Evolutionary conservation across 768 basidiomycete genomes (phyloP).

Genomic region (Phallus indusiatus): DNA sequence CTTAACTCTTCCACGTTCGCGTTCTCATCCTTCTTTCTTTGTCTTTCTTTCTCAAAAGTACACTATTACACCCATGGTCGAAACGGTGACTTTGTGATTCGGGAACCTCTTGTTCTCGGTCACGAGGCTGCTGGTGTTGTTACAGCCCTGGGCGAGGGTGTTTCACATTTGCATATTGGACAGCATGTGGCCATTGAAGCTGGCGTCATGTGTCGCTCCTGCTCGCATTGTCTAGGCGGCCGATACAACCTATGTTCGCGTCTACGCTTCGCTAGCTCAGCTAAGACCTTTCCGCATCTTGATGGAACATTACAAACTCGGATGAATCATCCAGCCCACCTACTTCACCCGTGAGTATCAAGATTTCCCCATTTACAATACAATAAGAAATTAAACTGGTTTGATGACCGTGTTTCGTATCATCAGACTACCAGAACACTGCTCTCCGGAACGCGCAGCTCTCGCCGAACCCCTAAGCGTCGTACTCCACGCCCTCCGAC

Average conservation of each 20-base stretch:
- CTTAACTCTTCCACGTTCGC: neutral
- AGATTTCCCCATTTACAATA: neutral
- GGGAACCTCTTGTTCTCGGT: conserved; percentile 80
- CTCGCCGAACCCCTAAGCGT: conserved; percentile 94
- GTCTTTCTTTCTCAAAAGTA: conserved; percentile 35
- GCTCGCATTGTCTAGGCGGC: conserved; percentile 58
- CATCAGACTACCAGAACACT: conserved; percentile 60
- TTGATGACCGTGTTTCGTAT: neutral
- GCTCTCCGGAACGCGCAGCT: conserved; percentile 72
- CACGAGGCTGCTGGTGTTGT: conserved; percentile 89
- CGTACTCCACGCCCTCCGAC: conserved; percentile 52
- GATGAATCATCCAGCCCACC: conserved; percentile 83
- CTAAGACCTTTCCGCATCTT: conserved; percentile 85
- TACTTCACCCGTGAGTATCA: conserved; percentile 73
- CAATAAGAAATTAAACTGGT: neutral
- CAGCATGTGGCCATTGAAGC: conserved; percentile 92
- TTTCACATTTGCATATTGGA: conserved; percentile 47
- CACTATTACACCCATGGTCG: conserved; percentile 87
- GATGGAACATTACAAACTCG: conserved; percentile 84
- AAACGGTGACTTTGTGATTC: conserved; percentile 87
- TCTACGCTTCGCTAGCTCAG: conserved; percentile 84
- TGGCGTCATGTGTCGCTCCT: conserved; percentile 78
- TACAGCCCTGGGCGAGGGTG: conserved; percentile 71
- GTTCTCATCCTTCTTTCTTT: neutral
- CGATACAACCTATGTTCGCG: conserved; percentile 90